Percentiles rank a stretch among this genome's conserved stretches.
Conservation (phyloP, 2,329 filamentous ascomycete genomes). For the Phialocephala subalpina region DNA sequence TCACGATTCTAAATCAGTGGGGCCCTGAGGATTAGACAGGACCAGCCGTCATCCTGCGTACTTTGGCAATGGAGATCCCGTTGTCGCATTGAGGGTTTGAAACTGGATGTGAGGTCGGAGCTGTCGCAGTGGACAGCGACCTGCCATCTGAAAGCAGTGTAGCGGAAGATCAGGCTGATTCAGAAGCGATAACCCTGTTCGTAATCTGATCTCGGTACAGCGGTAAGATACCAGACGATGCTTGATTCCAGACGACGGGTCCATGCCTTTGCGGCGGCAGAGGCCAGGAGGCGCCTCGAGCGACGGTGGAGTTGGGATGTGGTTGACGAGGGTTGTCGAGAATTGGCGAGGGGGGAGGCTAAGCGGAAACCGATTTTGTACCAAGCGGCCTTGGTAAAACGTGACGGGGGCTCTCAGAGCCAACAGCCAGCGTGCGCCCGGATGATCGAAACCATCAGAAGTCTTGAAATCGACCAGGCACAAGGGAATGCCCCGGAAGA, state of each 20-base stretch:
- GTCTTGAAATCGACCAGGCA: constrained; percentile 20
- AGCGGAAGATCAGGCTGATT: constrained; percentile 32
- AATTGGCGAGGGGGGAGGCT: constrained; percentile 14
- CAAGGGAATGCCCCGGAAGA: background rate
- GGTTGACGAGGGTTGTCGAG: background rate
- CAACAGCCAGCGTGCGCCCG: constrained; percentile 14
- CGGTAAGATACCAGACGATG: constrained; percentile 20
- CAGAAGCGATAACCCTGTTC: constrained; percentile 18
- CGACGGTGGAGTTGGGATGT: constrained; percentile 6
- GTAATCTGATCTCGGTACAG: constrained; percentile 29
- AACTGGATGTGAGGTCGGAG: constrained; percentile 41
- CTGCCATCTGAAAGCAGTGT: constrained; percentile 37
- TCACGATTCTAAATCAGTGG: constrained; percentile 17
- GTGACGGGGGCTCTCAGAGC: constrained; percentile 20
- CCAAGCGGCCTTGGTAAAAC: constrained; percentile 36
- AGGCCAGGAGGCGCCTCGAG: constrained; percentile 7
- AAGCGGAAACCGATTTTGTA: constrained; percentile 40
- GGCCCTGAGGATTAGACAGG: constrained; percentile 31
- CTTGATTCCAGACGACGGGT: constrained; percentile 12
- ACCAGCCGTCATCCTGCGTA: constrained; percentile 31
- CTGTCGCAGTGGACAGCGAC: constrained; percentile 35
- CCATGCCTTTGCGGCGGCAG: constrained; percentile 13
- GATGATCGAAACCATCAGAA: constrained; percentile 25
- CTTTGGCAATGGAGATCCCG: constrained; percentile 42
- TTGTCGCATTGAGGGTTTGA: constrained; percentile 41